Base-by-base conservation (phyloP, 352 stramenopile species). In the Globisporangium barbulae region DNA sequence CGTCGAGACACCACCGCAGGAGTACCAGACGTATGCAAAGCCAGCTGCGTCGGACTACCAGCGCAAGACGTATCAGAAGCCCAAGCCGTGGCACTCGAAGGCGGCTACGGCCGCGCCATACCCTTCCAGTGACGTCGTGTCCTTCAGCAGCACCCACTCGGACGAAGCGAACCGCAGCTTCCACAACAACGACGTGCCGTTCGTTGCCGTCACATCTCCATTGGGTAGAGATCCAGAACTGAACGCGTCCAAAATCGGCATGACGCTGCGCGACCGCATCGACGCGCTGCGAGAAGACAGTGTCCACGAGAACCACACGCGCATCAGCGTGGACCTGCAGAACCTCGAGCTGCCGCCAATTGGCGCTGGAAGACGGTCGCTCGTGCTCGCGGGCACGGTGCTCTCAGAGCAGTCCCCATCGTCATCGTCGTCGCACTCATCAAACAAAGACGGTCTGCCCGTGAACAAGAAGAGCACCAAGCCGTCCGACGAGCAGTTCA, bases 231-330 rank as follows among this genome's bases (percentile, higher is more conserved):
- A 58, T 22, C 39, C 42, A 28, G 28, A 33, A 9, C 35, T 52
- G 30, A 55, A 19, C 25, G 53, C 62, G 19, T 53, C 39, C 10
- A 58, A 52, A 49, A 37, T 68, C 60, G 42, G 55, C 19, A 60
- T 33, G 13, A 89, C 82, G 31, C 70, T 91, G 41, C 79, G 82
- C 22, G 73, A 85, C 50, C 76, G 79, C 19, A 91, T 91, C 44
- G 76, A 89, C 37, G 82, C 78, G 10, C 64, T 91, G 31, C 68
- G 82, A 15, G 78, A 86, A 45, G 74, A 78, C 30, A 68, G 63
- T 3, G 69, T 76, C 15, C 70, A 79, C 35, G 83, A 85, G 59
- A 71, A 80, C 41, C 71, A 84, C 65, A 78, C 71, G 4, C 75
- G 78, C n/a, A 78, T 84, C 35, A 88, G 78, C 55, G 54, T 74